Percentiles rank a stretch among this genome's conserved stretches.
These are phyloP conservation scores for Senna siamea DNA, from an alignment of 306 rosid species.

Conservation along the genomic window DNA sequence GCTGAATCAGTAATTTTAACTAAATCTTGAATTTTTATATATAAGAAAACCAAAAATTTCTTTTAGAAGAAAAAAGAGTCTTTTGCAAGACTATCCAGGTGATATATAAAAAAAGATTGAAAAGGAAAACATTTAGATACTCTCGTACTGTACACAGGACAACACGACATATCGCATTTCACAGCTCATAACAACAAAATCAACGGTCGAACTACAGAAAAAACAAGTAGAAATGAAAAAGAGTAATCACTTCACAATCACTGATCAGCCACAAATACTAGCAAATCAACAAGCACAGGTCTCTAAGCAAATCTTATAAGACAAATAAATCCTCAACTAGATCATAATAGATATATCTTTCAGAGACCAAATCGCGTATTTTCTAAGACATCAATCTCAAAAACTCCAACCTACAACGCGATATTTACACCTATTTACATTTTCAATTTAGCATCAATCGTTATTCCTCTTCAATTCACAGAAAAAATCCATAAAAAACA, in stretches of 20 bases:
- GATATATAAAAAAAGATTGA: too few species aligned
- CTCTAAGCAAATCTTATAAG: not conserved
- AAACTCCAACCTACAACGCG: too few species aligned
- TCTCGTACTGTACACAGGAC: too few species aligned
- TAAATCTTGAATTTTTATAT: not conserved
- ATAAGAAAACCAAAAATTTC: not conserved
- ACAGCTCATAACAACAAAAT: not conserved
- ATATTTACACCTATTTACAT: not conserved
- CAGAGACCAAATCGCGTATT: not conserved
- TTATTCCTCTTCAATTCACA: not conserved
- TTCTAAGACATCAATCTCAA: not conserved
- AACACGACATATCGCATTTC: not conserved
- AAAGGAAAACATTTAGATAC: too few species aligned
- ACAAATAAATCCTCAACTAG: too few species aligned
- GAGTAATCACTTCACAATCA: not conserved
- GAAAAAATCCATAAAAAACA: not conserved
- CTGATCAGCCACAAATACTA: not conserved
- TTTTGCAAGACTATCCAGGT: constrained; percentile 9
- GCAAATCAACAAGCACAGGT: not conserved
- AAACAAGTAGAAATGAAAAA: not conserved
- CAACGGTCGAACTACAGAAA: not conserved
- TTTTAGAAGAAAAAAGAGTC: not conserved
- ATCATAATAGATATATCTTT: too few species aligned
- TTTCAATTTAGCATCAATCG: not conserved
- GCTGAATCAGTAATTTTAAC: not conserved